These are phyloP conservation scores for Penicillium sp. DNA, from an alignment of 2,329 filamentous ascomycete species.

Conservation along the genomic window DNA sequence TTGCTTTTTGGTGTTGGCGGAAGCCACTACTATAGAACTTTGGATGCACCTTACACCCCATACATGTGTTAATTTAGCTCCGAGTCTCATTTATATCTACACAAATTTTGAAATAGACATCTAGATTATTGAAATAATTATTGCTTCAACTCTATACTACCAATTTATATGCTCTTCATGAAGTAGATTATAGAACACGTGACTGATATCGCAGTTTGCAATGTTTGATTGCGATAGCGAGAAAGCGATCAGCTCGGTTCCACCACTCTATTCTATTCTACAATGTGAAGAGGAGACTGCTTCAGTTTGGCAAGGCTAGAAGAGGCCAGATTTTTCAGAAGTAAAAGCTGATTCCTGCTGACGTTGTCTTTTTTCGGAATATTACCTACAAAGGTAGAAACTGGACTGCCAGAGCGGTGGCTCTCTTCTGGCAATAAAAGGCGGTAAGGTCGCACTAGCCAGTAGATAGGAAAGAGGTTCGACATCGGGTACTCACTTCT, in stretches of 20 bases:
- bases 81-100: neutral
- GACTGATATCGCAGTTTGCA: slow-evolving; percentile 28
- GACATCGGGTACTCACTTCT: neutral
- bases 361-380: neutral
- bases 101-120: too few species aligned
- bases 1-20: slow-evolving; percentile 14
- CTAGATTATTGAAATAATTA: neutral
- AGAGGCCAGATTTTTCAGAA: too few species aligned
- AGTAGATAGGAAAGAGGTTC: slow-evolving; percentile 4
- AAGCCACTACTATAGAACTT: slow-evolving; percentile 6
- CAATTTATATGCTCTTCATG: neutral
- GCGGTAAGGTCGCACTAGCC: neutral
- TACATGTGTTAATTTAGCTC: neutral
- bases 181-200: slow-evolving; percentile 16
- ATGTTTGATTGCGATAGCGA: slow-evolving; percentile 24
- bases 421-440: neutral
- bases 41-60: neutral
- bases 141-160: neutral
- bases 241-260: neutral
- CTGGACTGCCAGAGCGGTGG: neutral
- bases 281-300: neutral
- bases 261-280: neutral
- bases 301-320: neutral
- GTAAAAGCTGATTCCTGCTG: neutral
- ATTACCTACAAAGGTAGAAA: neutral